Base-by-base conservation (phyloP, 495 filamentous ascomycete genomes). In the Penicillium pulvis region DNA sequence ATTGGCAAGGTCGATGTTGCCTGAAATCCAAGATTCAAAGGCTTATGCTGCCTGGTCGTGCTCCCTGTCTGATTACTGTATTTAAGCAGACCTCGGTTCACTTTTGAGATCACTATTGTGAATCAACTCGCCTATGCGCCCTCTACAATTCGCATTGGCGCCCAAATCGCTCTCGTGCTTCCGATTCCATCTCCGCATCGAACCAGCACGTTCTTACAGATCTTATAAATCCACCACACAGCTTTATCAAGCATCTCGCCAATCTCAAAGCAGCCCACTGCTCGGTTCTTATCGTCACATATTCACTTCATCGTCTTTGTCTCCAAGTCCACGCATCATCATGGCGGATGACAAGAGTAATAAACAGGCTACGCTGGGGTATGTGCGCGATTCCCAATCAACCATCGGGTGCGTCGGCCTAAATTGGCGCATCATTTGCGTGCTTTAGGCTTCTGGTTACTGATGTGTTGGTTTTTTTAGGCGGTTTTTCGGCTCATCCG, bases 311-410 rank as follows among this genome's bases (percentile, higher is more conserved):
- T 30, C 39, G 1, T 43, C 36, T 7, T 17, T 2, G 36, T 12
- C 4, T 19, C 30, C 12, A 36, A 36, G 20, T 49, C 31, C 53
- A 33, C 42, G 51, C 7, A 17, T 12, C 48, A 69, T 42, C 46
- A 80, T 80, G 77, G 62, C 72, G 6, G 77, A 78, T 16, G 66
- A 73, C 11, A 76, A 76, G 61, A 68, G 65, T 47, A 57, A 66
- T 16, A 96, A 92, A 70, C 93, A 98, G 81, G 85, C 89, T 65
- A 97, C 92, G 41, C 73, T 98, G 69, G 91, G 91, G 93, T 98
- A 97, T 79, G 93, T 95, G 46, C 87, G 83, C 71, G 79, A 87
- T 56, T 81, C 84, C 53, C 92, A 97, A 77, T 82, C 84, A 64
- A 95, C 89, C 55, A 77, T 96, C 70, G 85, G 90, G 93, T 95